A percentile compares a stretch with the other conserved stretches of the same genome.
phyloP scores from a whole-genome alignment of 768 basidiomycete genomes.

The Pisolithus albus region DNA sequence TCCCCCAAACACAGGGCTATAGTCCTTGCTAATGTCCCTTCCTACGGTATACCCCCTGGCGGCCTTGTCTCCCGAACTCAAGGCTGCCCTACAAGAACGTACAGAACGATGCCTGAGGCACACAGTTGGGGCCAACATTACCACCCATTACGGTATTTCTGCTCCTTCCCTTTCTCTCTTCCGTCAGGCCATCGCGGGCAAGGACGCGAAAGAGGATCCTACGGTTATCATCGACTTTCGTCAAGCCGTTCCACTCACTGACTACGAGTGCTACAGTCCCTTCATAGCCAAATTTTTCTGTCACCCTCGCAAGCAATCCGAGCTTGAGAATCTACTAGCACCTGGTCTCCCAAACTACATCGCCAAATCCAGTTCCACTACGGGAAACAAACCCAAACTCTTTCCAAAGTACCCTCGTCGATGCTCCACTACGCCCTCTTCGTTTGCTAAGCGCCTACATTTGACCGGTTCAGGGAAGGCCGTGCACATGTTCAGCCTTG shows the following conservation, averaged over 20 bases:
- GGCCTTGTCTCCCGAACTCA: not conserved
- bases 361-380: not conserved
- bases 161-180: not conserved
- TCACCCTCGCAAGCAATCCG: not conserved
- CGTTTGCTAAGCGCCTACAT: too few relatives aligned
- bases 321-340: conserved; percentile 3
- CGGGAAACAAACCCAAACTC: conserved; percentile 7
- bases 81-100: not conserved
- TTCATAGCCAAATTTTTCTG: conserved; percentile 1
- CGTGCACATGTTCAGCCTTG: too few relatives aligned
- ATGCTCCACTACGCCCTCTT: too few relatives aligned
- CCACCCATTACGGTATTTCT: not conserved
- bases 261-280: conserved; percentile 1
- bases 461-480: not conserved
- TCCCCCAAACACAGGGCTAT: too few relatives aligned
- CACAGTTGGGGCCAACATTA: not conserved
- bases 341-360: conserved; percentile 1
- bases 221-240: not conserved
- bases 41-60: not conserved
- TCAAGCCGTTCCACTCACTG: conserved; percentile 1
- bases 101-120: not conserved
- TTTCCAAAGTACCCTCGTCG: conserved; percentile 6
- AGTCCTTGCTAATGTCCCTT: not conserved
- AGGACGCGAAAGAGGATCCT: too few relatives aligned
- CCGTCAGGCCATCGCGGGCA: too few relatives aligned